These are phyloP conservation scores for Neofusicoccum parvum DNA, from an alignment of 2,329 filamentous ascomycete species.

Conservation along the genomic window DNA sequence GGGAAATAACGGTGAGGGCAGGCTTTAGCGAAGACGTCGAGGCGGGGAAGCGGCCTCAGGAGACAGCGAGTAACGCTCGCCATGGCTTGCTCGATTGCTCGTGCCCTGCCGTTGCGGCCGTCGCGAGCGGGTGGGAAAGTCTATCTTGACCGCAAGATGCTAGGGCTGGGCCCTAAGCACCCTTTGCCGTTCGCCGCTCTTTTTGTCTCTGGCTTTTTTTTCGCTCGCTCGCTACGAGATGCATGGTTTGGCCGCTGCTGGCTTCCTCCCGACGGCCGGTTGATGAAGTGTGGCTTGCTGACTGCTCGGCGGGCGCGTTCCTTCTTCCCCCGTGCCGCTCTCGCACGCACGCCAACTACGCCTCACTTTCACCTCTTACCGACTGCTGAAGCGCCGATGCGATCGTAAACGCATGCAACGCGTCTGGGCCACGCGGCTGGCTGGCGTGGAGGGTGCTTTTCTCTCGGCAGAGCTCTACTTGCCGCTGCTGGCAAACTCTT, in stretches of 20 bases:
- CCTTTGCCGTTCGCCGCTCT: background rate
- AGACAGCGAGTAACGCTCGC: background rate
- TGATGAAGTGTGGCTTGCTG: slow-evolving; percentile 8
- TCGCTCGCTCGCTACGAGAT: background rate
- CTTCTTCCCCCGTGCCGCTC: background rate
- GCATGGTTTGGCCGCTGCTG: background rate
- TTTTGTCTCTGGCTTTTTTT: background rate
- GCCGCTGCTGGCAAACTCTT: background rate
- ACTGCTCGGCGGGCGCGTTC: background rate
- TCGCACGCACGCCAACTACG: background rate
- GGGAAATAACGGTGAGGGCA: background rate
- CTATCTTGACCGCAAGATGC: slow-evolving; percentile 10
- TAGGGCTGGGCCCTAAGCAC: background rate
- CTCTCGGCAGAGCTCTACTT: background rate
- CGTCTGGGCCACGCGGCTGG: background rate
- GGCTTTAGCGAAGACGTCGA: background rate
- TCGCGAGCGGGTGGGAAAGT: background rate
- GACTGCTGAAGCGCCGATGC: background rate
- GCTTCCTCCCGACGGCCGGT: background rate
- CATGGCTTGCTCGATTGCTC: background rate
- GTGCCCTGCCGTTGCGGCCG: background rate
- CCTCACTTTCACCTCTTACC: background rate
- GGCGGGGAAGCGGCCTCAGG: background rate
- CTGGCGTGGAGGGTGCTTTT: background rate
- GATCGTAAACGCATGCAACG: background rate